Evolutionary conservation across 2,329 filamentous ascomycete species (phyloP).

Genomic region (Drechslera avenae): DNA sequence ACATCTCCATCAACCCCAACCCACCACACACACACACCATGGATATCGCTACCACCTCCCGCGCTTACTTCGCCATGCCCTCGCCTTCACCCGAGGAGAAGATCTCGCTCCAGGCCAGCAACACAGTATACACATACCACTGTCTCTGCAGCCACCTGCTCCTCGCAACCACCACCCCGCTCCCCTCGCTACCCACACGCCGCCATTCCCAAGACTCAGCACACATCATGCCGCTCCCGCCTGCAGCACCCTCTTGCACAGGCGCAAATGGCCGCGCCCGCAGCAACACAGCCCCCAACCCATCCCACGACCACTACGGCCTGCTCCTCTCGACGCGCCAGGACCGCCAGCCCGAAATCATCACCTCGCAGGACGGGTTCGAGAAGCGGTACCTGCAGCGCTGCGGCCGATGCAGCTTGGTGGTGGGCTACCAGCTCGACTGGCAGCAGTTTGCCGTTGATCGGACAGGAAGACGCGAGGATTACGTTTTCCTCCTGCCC

Average conservation of each 20-base stretch:
- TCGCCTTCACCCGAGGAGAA: conserved; percentile 39
- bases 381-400: conserved; percentile 66
- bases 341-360: conserved; percentile 57
- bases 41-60: conserved; percentile 40
- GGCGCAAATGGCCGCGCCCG: conserved; percentile 5
- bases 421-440: conserved; percentile 68
- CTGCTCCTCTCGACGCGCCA: conserved; percentile 57
- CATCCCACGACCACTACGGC: conserved; percentile 51
- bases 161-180: conserved; percentile 62
- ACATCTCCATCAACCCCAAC: neutral
- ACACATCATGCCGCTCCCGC: conserved; percentile 62
- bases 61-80: conserved; percentile 42
- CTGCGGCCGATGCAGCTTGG: conserved; percentile 65
- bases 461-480: conserved; percentile 45
- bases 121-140: conserved; percentile 60
- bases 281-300: conserved; percentile 13
- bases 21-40: conserved; percentile 19
- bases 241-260: conserved; percentile 25
- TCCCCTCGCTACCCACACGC: conserved; percentile 60
- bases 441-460: conserved; percentile 53
- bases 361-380: conserved; percentile 66
- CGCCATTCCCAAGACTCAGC: conserved; percentile 57
- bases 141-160: conserved; percentile 71
- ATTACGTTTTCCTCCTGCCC: conserved; percentile 65
- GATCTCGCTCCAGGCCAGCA: conserved; percentile 42